Percentiles rank a stretch among this genome's conserved stretches.
phyloP scores from a whole-genome alignment of 2,329 filamentous ascomycete genomes.

The Rutstroemia sp. region DNA sequence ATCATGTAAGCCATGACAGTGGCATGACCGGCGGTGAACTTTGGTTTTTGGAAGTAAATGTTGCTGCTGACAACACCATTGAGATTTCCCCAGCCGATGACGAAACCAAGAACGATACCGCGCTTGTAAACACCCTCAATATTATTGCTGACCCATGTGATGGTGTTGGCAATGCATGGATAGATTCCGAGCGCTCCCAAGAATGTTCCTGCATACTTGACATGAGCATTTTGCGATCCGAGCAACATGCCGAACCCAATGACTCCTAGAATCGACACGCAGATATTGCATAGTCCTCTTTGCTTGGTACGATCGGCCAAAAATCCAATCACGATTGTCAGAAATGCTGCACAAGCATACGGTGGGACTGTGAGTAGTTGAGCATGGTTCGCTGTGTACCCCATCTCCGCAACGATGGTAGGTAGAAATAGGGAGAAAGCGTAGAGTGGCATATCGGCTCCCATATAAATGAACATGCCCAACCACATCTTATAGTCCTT shows the following conservation, averaged over 20 bases:
- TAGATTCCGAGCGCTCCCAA: slow-evolving; percentile 82
- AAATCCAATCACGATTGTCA: slow-evolving; percentile 65
- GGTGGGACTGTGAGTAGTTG: slow-evolving; percentile 71
- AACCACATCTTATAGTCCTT: slow-evolving; percentile 81
- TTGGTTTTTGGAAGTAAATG: slow-evolving; percentile 52
- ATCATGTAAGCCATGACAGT: slow-evolving; percentile 67
- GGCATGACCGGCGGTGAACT: slow-evolving; percentile 65
- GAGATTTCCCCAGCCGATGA: slow-evolving; percentile 87
- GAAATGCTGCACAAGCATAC: slow-evolving; percentile 61
- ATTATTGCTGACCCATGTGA: slow-evolving; percentile 83
- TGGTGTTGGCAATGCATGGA: slow-evolving; percentile 76
- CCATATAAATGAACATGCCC: slow-evolving; percentile 73
- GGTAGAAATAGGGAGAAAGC: slow-evolving; percentile 74
- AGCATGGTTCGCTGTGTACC: slow-evolving; percentile 50
- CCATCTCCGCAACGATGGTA: slow-evolving; percentile 60
- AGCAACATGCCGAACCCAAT: slow-evolving; percentile 76
- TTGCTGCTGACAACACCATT: slow-evolving; percentile 58
- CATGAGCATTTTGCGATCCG: slow-evolving; percentile 50
- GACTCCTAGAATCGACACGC: slow-evolving; percentile 63
- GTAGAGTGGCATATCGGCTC: slow-evolving; percentile 63
- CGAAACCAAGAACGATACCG: slow-evolving; percentile 75
- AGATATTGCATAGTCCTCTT: slow-evolving; percentile 76
- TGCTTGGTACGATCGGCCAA: slow-evolving; percentile 66
- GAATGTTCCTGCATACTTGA: slow-evolving; percentile 78
- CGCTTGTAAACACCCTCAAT: slow-evolving; percentile 85